These are phyloP conservation scores for Penicillium coffeae DNA, from an alignment of 495 filamentous ascomycete genomes.

Conservation along the genomic window DNA sequence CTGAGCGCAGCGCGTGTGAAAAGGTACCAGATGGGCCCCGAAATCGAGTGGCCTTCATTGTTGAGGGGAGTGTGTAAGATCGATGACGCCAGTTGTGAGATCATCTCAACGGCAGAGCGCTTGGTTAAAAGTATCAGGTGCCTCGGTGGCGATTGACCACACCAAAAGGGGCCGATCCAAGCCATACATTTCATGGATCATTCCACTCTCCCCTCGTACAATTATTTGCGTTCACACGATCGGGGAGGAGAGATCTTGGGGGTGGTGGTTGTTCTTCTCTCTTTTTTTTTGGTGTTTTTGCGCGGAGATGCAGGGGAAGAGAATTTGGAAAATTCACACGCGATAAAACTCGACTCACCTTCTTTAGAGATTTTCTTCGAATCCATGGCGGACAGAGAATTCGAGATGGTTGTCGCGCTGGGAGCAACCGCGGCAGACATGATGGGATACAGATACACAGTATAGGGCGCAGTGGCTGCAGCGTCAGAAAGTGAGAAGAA, in stretches of 20 bases:
- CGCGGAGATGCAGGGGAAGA: slow-evolving; percentile 4
- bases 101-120: slow-evolving; percentile 40
- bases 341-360: slow-evolving; percentile 17
- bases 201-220: not conserved
- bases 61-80: slow-evolving; percentile 22
- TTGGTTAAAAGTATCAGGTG: slow-evolving; percentile 26
- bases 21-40: slow-evolving; percentile 22
- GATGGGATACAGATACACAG: slow-evolving; percentile 4
- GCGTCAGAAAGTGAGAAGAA: slow-evolving; percentile 14
- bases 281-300: no score
- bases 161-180: slow-evolving; percentile 23
- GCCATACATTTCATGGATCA: slow-evolving; percentile 2
- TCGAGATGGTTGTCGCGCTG: slow-evolving; percentile 33
- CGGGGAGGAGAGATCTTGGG: not conserved
- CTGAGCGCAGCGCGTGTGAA: slow-evolving; percentile 12
- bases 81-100: slow-evolving; percentile 46
- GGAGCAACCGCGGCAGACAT: slow-evolving; percentile 51
- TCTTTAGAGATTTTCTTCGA: slow-evolving; percentile 46
- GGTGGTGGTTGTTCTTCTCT: not conserved
- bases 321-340: slow-evolving; percentile 7
- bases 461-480: slow-evolving; percentile 15
- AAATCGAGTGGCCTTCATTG: slow-evolving; percentile 23
- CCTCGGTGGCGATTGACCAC: slow-evolving; percentile 36
- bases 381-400: slow-evolving; percentile 46
- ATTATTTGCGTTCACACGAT: not conserved